phyloP scores from a whole-genome alignment of 371 early-diverging fungal genomes.

The Paraphysoderma sedebokerense region DNA sequence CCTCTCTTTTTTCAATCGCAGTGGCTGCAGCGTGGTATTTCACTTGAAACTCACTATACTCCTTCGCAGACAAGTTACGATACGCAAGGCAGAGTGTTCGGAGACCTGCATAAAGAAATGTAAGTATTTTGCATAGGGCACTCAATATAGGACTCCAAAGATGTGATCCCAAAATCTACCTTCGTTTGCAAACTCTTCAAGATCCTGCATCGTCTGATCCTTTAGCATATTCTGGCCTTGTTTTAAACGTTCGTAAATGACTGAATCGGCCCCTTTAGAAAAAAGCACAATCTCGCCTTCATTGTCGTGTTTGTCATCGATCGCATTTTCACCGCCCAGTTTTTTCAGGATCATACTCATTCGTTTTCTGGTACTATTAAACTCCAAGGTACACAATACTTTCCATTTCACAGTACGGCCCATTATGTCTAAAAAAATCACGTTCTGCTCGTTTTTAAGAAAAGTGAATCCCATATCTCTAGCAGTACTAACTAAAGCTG shows the following conservation, averaged over 20 bases:
- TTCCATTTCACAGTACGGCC: slow-evolving; percentile 41
- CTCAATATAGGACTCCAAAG: not conserved
- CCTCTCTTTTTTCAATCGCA: slow-evolving; percentile 48
- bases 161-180: slow-evolving; percentile 16
- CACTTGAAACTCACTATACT: slow-evolving; percentile 38
- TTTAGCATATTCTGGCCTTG: slow-evolving; percentile 33
- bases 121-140: not conserved
- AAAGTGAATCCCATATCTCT: slow-evolving; percentile 78
- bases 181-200: slow-evolving; percentile 76
- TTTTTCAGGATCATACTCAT: slow-evolving; percentile 64
- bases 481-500: slow-evolving; percentile 78
- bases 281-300: slow-evolving; percentile 60
- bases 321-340: too few species aligned
- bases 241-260: slow-evolving; percentile 62
- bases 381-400: slow-evolving; percentile 59
- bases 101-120: slow-evolving; percentile 25
- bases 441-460: slow-evolving; percentile 41
- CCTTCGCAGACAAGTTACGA: slow-evolving; percentile 47
- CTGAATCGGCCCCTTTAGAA: slow-evolving; percentile 94
- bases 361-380: slow-evolving; percentile 65
- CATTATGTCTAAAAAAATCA: slow-evolving; percentile 40
- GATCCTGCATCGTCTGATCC: slow-evolving; percentile 41
- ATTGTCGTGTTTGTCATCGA: too few species aligned
- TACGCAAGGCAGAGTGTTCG: slow-evolving; percentile 69
- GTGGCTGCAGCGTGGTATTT: slow-evolving; percentile 44